A percentile compares a stretch with the other conserved stretches of the same genome.
Conservation (phyloP, 139 green algal genomes). For the Marvania coccoides region DNA sequence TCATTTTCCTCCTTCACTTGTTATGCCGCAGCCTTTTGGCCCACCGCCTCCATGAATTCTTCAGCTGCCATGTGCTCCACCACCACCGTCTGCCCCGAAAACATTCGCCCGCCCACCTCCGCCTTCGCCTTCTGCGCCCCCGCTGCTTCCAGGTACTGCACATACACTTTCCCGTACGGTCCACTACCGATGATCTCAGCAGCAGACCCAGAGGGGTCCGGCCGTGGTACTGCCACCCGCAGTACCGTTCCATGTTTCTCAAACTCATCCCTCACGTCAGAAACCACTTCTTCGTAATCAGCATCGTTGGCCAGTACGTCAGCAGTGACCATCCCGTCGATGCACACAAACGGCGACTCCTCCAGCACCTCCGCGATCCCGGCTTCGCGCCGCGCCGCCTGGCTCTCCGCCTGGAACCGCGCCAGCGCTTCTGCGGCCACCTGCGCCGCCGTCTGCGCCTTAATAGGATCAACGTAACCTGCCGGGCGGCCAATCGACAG, state of each 20-base stretch:
- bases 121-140: slow-evolving; percentile 40
- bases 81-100: slow-evolving; percentile 48
- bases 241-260: slow-evolving; percentile 45
- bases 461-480: slow-evolving; percentile 76
- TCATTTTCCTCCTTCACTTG: no score
- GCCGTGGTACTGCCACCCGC: slow-evolving; percentile 45
- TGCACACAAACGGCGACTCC: slow-evolving; percentile 31
- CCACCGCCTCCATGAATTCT: slow-evolving; percentile 25
- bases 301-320: slow-evolving; percentile 46
- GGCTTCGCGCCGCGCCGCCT: neutral
- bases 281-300: slow-evolving; percentile 57
- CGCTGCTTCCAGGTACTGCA: slow-evolving; percentile 45
- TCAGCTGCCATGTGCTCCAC: slow-evolving; percentile 35
- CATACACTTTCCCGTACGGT: slow-evolving; percentile 57
- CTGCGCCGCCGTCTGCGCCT: slow-evolving; percentile 42
- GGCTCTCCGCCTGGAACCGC: slow-evolving; percentile 33
- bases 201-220: slow-evolving; percentile 1
- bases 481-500: slow-evolving; percentile 71
- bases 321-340: slow-evolving; percentile 46
- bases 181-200: slow-evolving; percentile 21
- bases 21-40: no score
- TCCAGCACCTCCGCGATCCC: neutral
- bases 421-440: slow-evolving; percentile 40
- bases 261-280: slow-evolving; percentile 59
- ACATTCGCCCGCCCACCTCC: slow-evolving; percentile 52